Percentiles rank a stretch among this genome's conserved stretches.
phyloP scores from a whole-genome alignment of 2,329 filamentous ascomycete species.

The Aspergillus aculeatinus region DNA sequence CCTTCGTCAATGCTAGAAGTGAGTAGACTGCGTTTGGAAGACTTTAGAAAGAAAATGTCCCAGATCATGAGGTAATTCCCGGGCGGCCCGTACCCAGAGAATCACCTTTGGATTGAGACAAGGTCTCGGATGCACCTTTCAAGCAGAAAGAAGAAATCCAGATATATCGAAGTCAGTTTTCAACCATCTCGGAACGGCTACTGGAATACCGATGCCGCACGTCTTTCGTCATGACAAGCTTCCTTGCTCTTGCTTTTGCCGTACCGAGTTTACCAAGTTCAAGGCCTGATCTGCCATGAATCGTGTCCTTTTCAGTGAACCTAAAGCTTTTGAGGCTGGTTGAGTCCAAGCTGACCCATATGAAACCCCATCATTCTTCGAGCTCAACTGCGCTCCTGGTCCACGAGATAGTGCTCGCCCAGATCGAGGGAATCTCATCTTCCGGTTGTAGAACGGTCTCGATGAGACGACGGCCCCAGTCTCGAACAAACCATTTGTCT shows the following conservation, averaged over 20 bases:
- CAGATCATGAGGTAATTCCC: not conserved
- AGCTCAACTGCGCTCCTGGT: slow-evolving; percentile 24
- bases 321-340: not conserved
- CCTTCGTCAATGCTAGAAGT: not conserved
- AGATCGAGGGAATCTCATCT: slow-evolving; percentile 27
- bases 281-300: not conserved
- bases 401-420: slow-evolving; percentile 31
- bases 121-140: not conserved
- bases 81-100: not conserved
- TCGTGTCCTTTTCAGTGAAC: not conserved
- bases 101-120: not conserved
- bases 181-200: not conserved
- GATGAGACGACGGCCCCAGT: slow-evolving; percentile 32
- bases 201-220: not conserved
- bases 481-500: slow-evolving; percentile 35
- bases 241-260: not conserved
- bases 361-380: slow-evolving; percentile 5
- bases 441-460: slow-evolving; percentile 27
- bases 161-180: not conserved
- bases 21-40: not conserved
- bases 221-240: not conserved
- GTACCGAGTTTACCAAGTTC: not conserved
- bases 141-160: not conserved
- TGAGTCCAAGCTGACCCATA: not conserved
- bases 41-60: not conserved